phyloP scores from a whole-genome alignment of 192 early-diverging fungal genomes.

The Gryganskiella cystojenkinii region DNA sequence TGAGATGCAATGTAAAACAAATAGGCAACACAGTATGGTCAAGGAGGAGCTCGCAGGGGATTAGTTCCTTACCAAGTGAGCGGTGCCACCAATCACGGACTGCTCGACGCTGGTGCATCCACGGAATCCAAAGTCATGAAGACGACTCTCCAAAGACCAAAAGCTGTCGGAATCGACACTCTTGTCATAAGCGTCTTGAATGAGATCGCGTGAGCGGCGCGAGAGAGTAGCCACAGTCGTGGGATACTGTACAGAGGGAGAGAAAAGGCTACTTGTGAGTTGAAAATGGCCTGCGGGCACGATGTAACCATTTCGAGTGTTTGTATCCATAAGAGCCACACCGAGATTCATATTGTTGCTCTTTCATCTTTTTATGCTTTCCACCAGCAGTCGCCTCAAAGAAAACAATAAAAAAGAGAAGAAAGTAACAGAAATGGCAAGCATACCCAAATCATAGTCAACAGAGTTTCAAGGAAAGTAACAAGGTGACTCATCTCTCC shows the following conservation, averaged over 20 bases:
- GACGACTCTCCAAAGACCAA: constrained; percentile 69
- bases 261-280: background rate
- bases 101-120: constrained; percentile 89
- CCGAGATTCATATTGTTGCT: no score
- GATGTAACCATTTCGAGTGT: background rate
- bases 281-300: background rate
- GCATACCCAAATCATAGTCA: constrained; percentile 85
- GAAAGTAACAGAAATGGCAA: background rate
- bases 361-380: no score
- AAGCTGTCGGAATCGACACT: constrained; percentile 71
- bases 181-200: constrained; percentile 68
- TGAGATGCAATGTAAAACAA: no score
- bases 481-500: constrained; percentile 78
- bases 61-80: constrained; percentile 71
- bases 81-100: constrained; percentile 84
- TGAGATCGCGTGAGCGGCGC: constrained; percentile 67
- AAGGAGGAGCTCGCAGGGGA: no score
- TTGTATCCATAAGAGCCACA: background rate
- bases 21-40: no score
- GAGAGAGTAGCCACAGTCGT: constrained; percentile 88
- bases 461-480: constrained; percentile 85
- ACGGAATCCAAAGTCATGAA: constrained; percentile 96
- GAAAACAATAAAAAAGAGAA: background rate
- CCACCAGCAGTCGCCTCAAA: background rate
- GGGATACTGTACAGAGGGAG: constrained; percentile 68